Conservation (phyloP, 2,329 filamentous ascomycete genomes). For the Aspergillus unguis region DNA sequence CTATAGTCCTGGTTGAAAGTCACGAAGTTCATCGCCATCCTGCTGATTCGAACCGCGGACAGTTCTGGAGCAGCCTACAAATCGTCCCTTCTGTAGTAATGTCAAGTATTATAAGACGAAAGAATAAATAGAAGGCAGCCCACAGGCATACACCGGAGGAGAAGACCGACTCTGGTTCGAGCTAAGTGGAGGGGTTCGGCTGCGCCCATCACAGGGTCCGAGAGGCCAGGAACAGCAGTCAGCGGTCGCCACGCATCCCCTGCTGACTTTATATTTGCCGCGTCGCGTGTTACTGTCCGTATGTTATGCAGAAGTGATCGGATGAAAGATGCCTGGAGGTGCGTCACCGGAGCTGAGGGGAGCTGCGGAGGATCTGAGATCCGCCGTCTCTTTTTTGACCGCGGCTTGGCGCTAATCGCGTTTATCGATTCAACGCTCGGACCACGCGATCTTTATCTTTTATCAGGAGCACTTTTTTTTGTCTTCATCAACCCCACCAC, state of each 20-base stretch:
- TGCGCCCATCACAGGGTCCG: constrained; percentile 19
- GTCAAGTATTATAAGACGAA: background rate
- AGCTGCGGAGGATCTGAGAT: constrained; percentile 21
- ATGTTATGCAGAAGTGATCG: constrained; percentile 8
- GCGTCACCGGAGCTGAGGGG: background rate
- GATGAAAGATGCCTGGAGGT: constrained; percentile 5
- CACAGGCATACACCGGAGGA: background rate
- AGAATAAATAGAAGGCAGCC: background rate
- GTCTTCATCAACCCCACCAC: constrained; percentile 2
- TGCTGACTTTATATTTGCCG: constrained; percentile 6
- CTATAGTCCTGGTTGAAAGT: constrained; percentile 99
- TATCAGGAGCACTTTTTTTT: constrained; percentile 7
- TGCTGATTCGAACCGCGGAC: constrained; percentile 21
- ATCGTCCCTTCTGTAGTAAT: background rate
- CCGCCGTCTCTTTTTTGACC: constrained; percentile 15
- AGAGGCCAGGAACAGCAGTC: constrained; percentile 10
- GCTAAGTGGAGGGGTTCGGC: constrained; percentile 18
- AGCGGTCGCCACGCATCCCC: constrained; percentile 16
- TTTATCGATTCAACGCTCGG: constrained; percentile 36
- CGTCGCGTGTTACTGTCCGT: background rate
- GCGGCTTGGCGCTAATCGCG: constrained; percentile 24
- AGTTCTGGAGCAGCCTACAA: constrained; percentile 1
- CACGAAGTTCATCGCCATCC: constrained; percentile 89
- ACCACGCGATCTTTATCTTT: constrained; percentile 34
- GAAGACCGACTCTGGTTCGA: background rate